Percentiles rank a stretch among this genome's conserved stretches.
These are phyloP conservation scores for Aspergillus oerlinghausenensis DNA, from an alignment of 2,329 filamentous ascomycete species.

Conservation along the genomic window DNA sequence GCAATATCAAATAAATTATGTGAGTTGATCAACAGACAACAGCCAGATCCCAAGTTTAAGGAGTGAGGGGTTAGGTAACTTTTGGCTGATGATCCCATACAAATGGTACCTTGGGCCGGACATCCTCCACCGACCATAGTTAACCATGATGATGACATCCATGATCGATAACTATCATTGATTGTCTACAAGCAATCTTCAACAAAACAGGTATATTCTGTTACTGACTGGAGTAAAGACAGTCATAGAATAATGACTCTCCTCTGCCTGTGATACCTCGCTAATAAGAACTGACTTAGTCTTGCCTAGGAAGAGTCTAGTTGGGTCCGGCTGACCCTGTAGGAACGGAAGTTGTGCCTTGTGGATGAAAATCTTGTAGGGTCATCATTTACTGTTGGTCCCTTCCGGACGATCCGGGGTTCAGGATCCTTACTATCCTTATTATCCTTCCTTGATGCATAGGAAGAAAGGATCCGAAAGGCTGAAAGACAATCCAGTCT, in stretches of 20 bases:
- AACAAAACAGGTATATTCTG: too few relatives aligned
- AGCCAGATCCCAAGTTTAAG: not conserved
- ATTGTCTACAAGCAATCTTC: too few relatives aligned
- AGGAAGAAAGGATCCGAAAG: too few relatives aligned
- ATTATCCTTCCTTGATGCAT: too few relatives aligned
- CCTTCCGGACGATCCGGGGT: constrained; percentile 7
- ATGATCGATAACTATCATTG: too few relatives aligned
- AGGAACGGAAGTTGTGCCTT: not conserved
- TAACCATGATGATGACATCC: too few relatives aligned
- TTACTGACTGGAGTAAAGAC: not conserved
- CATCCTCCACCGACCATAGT: too few relatives aligned
- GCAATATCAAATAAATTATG: not conserved
- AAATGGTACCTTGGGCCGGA: not conserved
- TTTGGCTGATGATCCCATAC: not conserved
- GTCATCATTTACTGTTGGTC: not conserved
- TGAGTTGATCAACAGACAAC: not conserved
- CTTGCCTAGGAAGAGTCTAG: too few relatives aligned
- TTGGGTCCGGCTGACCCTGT: too few relatives aligned
- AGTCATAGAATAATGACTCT: not conserved
- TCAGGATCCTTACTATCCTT: not conserved
- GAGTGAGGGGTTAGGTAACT: not conserved
- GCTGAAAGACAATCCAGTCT: too few relatives aligned
- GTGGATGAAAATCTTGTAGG: not conserved
- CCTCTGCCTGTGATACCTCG: not conserved
- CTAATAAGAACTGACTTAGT: not conserved